These are phyloP conservation scores for Alternaria viburni DNA, from an alignment of 2,329 filamentous ascomycete genomes.

Conservation along the genomic window DNA sequence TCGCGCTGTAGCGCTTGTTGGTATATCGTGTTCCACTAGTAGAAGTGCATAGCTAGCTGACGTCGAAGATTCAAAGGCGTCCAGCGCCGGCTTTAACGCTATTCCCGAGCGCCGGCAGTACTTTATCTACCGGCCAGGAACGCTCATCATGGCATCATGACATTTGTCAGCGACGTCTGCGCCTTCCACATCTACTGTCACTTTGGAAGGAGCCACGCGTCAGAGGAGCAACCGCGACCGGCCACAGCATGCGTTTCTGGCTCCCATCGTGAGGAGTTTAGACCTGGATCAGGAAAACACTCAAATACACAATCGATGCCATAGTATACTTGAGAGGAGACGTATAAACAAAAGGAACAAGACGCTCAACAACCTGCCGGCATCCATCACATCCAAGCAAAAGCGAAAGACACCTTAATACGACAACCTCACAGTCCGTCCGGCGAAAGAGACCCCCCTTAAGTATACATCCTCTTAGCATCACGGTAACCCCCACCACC, in stretches of 20 bases:
- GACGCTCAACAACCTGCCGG: not conserved
- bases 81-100: not conserved
- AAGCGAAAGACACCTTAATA: not conserved
- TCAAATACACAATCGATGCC: too few species aligned
- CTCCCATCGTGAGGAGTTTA: too few species aligned
- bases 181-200: not conserved
- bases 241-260: too few species aligned
- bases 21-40: not conserved
- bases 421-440: not conserved
- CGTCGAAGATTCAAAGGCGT: not conserved
- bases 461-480: conserved; percentile 82
- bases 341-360: not conserved
- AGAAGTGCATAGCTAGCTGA: not conserved
- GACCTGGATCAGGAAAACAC: too few species aligned
- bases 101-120: not conserved
- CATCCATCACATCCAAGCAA: not conserved
- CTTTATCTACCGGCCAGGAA: not conserved
- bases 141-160: not conserved
- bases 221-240: not conserved
- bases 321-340: not conserved
- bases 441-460: conserved; percentile 6
- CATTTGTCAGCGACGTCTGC: not conserved
- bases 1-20: not conserved
- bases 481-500: conserved; percentile 81
- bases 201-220: not conserved